Evolutionary conservation across 2,329 filamentous ascomycete species (phyloP).

Genomic region (Nigrospora sphaerica): DNA sequence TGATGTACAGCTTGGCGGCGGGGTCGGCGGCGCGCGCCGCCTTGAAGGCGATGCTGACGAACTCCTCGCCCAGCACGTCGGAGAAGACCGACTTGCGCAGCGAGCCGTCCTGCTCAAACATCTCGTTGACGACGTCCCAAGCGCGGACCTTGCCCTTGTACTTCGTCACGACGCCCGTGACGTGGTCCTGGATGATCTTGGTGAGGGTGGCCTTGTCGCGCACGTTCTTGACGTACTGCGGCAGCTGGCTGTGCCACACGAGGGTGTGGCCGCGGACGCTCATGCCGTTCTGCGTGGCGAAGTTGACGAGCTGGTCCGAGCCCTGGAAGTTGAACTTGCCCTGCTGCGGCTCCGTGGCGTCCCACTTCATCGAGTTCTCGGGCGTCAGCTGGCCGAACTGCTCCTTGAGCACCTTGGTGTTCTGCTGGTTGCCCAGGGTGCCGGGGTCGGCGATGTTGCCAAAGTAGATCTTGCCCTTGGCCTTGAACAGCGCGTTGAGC

Average conservation of each 20-base stretch:
- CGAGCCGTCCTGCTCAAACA: slow-evolving; percentile 53
- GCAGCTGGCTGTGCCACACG: slow-evolving; percentile 56
- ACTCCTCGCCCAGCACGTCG: slow-evolving; percentile 61
- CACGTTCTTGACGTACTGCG: slow-evolving; percentile 48
- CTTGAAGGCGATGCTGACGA: slow-evolving; percentile 62
- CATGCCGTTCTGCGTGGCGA: slow-evolving; percentile 47
- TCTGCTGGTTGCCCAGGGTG: slow-evolving; percentile 39
- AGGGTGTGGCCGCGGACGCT: slow-evolving; percentile 59
- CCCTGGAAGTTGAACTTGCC: slow-evolving; percentile 46
- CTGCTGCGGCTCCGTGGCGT: slow-evolving; percentile 32
- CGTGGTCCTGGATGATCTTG: slow-evolving; percentile 52
- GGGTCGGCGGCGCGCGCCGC: slow-evolving; percentile 62
- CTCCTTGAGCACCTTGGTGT: slow-evolving; percentile 47
- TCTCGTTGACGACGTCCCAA: slow-evolving; percentile 55
- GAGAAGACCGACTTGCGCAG: slow-evolving; percentile 58
- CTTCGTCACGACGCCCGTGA: slow-evolving; percentile 46
- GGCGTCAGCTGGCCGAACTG: slow-evolving; percentile 60
- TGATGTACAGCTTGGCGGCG: slow-evolving; percentile 65
- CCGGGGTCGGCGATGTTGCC: slow-evolving; percentile 51
- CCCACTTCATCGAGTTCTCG: slow-evolving; percentile 69
- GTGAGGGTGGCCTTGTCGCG: slow-evolving; percentile 34
- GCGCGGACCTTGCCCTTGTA: slow-evolving; percentile 55
- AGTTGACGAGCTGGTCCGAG: slow-evolving; percentile 54
- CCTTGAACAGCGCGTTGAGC: slow-evolving; percentile 42
- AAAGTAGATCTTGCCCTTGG: slow-evolving; percentile 59